phyloP scores from a whole-genome alignment of 495 filamentous ascomycete genomes.

The Trichoderma reesei region DNA sequence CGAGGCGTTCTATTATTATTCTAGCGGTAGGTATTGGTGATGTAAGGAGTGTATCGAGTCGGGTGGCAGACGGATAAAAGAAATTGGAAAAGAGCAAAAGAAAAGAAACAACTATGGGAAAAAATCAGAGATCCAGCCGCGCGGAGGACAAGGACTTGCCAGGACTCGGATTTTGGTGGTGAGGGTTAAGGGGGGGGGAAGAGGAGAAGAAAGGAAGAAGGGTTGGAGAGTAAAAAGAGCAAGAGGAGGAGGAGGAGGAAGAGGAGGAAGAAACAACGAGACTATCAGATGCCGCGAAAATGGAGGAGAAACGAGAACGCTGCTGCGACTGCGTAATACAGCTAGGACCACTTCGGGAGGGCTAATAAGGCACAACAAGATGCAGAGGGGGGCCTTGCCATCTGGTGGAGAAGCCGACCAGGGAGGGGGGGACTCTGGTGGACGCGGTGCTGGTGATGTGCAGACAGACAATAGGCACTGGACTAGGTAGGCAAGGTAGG shows the following conservation, averaged over 20 bases:
- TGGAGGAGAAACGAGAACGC: not conserved
- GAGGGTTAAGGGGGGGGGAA: no score
- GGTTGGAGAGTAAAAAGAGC: not conserved
- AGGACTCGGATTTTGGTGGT: not conserved
- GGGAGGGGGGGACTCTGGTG: not conserved
- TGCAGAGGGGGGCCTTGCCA: not conserved
- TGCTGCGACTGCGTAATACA: not conserved
- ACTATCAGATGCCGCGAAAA: not conserved
- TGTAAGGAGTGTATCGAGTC: slow-evolving; percentile 5
- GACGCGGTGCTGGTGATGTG: no score
- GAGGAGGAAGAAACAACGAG: not conserved
- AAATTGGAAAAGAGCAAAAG: not conserved
- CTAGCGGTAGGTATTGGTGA: slow-evolving; percentile 3
- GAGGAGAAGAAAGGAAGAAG: not conserved
- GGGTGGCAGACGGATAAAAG: slow-evolving; percentile 4
- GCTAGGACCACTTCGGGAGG: not conserved
- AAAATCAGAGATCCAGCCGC: slow-evolving; percentile 9
- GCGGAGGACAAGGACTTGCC: slow-evolving; percentile 5
- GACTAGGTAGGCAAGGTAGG: no score
- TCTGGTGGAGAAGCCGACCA: not conserved
- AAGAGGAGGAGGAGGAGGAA: not conserved
- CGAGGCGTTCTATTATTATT: slow-evolving; percentile 8
- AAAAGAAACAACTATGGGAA: slow-evolving; percentile 5
- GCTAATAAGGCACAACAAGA: not conserved
- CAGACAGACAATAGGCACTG: no score